phyloP scores from a whole-genome alignment of 2,329 filamentous ascomycete genomes.

The Eutypella sp. region DNA sequence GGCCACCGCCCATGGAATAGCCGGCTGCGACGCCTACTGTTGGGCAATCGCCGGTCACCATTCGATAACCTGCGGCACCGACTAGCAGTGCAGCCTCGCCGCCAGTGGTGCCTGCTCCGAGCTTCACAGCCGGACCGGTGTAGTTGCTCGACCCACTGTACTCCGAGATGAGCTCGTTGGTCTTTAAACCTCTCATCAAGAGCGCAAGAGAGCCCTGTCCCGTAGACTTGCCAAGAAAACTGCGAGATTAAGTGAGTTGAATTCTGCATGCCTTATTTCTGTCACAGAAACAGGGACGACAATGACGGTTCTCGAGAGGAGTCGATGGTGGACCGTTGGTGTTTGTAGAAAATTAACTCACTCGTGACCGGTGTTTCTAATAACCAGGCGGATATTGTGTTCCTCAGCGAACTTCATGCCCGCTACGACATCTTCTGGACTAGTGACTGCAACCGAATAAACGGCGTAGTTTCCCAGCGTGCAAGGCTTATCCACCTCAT shows the following conservation, averaged over 20 bases:
- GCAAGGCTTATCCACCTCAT: background rate
- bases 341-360: no score
- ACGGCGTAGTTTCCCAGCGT: conserved; percentile 1
- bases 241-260: no score
- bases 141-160: conserved; percentile 39
- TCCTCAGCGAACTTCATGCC: conserved; percentile 30
- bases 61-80: conserved; percentile 29
- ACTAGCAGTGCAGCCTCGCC: conserved; percentile 39
- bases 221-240: conserved; percentile 39
- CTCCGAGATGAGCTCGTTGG: conserved; percentile 27
- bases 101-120: conserved; percentile 50
- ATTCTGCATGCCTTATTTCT: no score
- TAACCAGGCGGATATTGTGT: conserved; percentile 39
- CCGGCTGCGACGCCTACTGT: conserved; percentile 55
- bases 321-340: no score
- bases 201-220: conserved; percentile 39
- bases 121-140: conserved; percentile 44
- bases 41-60: conserved; percentile 43
- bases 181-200: conserved; percentile 39
- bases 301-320: no score
- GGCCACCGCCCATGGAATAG: conserved; percentile 55
- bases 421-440: conserved; percentile 10
- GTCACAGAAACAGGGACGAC: no score
- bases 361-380: conserved; percentile 47
- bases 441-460: conserved; percentile 22